Evolutionary conservation across 371 early-diverging fungal species (phyloP), one percentile per base, ranked within the genome.

Genomic region (Actinomortierella ambigua): DNA sequence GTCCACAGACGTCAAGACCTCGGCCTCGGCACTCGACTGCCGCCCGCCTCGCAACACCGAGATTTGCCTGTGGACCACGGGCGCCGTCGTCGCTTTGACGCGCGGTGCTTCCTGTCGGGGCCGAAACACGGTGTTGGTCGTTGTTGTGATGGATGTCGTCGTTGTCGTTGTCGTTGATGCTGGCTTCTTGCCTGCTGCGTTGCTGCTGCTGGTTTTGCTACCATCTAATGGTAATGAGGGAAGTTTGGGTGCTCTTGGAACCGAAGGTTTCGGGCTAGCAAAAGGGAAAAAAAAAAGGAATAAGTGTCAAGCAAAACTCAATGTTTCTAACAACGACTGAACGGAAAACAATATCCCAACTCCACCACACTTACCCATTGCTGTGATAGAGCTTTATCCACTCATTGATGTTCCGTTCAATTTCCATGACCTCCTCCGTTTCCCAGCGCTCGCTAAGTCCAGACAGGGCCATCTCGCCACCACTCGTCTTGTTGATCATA

Each of bases 311-410:
- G n/a, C n/a, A n/a, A n/a, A n/a, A n/a, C n/a, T n/a, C 34, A 39
- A 1, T 51, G 6, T 40, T 28, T 9, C 53, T 17, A 4, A 8
- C 15, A 29, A n/a, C 24, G 27, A 29, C 48, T 17, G 11, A 24
- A 17, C 40, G 50, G 8, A 52, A 24, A 46, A 3, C 17, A 27
- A 27, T 8, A 22, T n/a, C n/a, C n/a, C n/a, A n/a, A n/a, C n/a
- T n/a, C n/a, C n/a, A n/a, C n/a, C n/a, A n/a, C n/a, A 34, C 34
- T 34, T 34, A 34, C 39, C 42, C 50, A 47, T 61, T 59, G 50
- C 58, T 50, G 55, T 88, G 88, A 46, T 79, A 84, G 28, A 86
- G 79, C 50, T 79, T 82, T 22, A 86, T 73, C 85, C 86, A 86
- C 20, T 44, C 50, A 29, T 82, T 77, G 2, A 88, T 79, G 48